Percentiles rank a stretch among this genome's conserved stretches.
Conservation (phyloP, 371 early-diverging fungal species). For the Syncephalastrum sp. region DNA sequence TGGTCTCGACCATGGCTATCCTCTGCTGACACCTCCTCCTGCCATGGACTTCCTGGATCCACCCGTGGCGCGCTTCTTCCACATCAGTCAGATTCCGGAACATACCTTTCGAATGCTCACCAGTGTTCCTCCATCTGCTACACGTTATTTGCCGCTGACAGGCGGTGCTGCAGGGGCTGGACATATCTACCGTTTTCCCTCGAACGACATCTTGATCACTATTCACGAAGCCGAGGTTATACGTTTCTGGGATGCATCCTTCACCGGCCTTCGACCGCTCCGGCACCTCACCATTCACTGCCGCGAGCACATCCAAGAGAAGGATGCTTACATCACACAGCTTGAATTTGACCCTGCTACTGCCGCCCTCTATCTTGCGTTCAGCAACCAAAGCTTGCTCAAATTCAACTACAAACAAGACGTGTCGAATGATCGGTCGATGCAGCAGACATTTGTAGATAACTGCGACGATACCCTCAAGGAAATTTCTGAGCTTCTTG, state of each 20-base stretch:
- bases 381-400: constrained; percentile 33
- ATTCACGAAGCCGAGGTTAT: constrained; percentile 44
- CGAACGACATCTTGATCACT: constrained; percentile 51
- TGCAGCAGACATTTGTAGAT: constrained; percentile 21
- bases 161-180: constrained; percentile 43
- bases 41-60: constrained; percentile 48
- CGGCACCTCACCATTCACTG: constrained; percentile 40
- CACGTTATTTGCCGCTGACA: constrained; percentile 46
- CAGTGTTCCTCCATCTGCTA: constrained; percentile 5
- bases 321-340: constrained; percentile 23
- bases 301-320: constrained; percentile 12
- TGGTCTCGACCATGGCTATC: constrained; percentile 35
- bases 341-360: constrained; percentile 39
- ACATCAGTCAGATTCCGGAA: constrained; percentile 25
- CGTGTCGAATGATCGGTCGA: background rate
- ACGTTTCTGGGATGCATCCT: constrained; percentile 59
- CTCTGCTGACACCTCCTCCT: constrained; percentile 41
- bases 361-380: constrained; percentile 34
- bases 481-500: constrained; percentile 32
- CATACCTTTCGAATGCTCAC: constrained; percentile 24
- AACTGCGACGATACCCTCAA: constrained; percentile 38
- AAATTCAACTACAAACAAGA: constrained; percentile 18
- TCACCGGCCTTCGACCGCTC: constrained; percentile 46
- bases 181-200: constrained; percentile 42
- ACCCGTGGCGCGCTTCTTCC: constrained; percentile 28